Evolutionary conservation across 805 yeast genomes (phyloP), one percentile per base, ranked within the genome.

Genomic region (Wickerhamiella slavikovae): DNA sequence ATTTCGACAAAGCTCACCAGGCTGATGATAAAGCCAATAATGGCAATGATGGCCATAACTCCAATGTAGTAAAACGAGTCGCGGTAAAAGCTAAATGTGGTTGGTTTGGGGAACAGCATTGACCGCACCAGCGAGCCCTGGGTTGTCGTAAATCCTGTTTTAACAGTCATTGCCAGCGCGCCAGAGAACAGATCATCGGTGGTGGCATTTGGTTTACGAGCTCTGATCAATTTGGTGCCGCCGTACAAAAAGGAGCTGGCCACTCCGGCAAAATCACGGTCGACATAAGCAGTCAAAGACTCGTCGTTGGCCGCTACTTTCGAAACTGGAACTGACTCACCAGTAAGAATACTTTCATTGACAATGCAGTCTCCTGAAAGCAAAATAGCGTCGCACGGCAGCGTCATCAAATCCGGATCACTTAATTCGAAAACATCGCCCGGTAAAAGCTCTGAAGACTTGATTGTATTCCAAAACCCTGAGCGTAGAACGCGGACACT

Each of bases 341-440:
- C 99, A 0, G 99, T 89, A 14, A 89, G 61, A 93, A 89, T 89
- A 4, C 95, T 77, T 48, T 89, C 99, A 49, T 89, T 89, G n/a
- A 89, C 76, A 31, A 89, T 82, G 47, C 93, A 78, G 47, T 83
- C 96, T 29, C 99, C 98, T 20, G 82, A 68, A 13, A 85, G 54
- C 29, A 89, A 57, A 9, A 89, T 51, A 1, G 93, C 75, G 51
- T 89, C 99, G 47, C 94, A 82, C 0, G 99, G 98, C 28, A 85
- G 61, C 1, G 64, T 43, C 3, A 58, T 43, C 33, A 89, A 55
- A 1, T 76, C 65, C 0, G 95, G 92, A 44, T 83, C 95, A 1
- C 82, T 71, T 21, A 89, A 68, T 54, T 89, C 98, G 46, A 73
- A 82, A 1, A 89, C 67, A 49, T 89, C 99, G 29, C 99, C 99